Evolutionary conservation across 75 land plant species (phyloP).

Genomic region (Sequoiadendron giganteum): DNA sequence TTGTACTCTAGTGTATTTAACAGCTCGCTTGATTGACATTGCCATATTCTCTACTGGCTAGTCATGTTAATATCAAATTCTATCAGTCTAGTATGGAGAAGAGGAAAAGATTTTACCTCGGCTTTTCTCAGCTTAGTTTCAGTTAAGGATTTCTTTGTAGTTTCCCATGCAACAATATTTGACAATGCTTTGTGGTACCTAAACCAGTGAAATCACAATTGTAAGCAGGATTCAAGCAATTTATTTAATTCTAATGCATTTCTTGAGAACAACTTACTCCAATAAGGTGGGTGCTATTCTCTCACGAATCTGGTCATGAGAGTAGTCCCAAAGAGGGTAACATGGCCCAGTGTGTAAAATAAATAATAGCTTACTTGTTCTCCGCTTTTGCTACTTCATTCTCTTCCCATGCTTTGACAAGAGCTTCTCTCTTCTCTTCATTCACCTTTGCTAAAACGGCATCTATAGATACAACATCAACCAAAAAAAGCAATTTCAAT

Average conservation of each 20-base stretch:
- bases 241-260: background rate
- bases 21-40: background rate
- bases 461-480: conserved; percentile 26
- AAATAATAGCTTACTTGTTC: conserved; percentile 53
- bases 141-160: conserved; percentile 56
- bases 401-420: conserved; percentile 85
- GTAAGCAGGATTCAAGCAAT: background rate
- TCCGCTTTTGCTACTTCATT: conserved; percentile 64
- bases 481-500: conserved; percentile 10
- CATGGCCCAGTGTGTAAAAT: background rate
- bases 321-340: background rate
- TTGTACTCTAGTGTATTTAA: background rate
- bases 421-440: conserved; percentile 60
- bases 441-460: conserved; percentile 58
- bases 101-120: conserved; percentile 39
- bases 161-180: conserved; percentile 72
- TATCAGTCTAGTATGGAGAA: background rate
- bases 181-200: conserved; percentile 70
- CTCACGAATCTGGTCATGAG: background rate
- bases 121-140: conserved; percentile 70
- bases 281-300: background rate
- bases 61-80: background rate
- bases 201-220: conserved; percentile 10
- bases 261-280: background rate
- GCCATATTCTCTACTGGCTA: background rate